These are phyloP conservation scores for Pinus taeda DNA, from an alignment of 75 land plant genomes.

Conservation along the genomic window DNA sequence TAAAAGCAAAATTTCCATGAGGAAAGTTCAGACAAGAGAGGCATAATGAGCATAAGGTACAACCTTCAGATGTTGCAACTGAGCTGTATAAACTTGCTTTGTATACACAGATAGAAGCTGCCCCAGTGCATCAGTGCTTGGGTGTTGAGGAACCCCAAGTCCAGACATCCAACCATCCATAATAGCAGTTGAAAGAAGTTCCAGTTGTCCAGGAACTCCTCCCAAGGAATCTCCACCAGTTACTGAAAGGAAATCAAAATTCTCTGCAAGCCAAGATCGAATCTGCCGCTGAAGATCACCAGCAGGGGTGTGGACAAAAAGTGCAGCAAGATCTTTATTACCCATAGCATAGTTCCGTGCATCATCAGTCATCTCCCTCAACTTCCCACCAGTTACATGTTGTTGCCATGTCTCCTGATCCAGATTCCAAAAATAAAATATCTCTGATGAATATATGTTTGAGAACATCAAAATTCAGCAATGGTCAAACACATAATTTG, in stretches of 20 bases:
- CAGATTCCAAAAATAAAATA: background rate
- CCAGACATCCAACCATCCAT: constrained; percentile 60
- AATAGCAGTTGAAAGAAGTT: constrained; percentile 45
- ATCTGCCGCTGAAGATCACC: constrained; percentile 54
- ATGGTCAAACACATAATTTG: background rate
- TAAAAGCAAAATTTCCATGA: background rate
- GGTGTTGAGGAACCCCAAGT: constrained; percentile 34
- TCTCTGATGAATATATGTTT: background rate
- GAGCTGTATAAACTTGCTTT: constrained; percentile 45
- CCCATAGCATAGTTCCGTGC: constrained; percentile 43
- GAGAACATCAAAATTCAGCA: background rate
- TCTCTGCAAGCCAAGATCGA: constrained; percentile 46
- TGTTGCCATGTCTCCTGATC: constrained; percentile 37
- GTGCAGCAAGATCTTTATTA: constrained; percentile 41
- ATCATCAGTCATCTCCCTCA: constrained; percentile 40
- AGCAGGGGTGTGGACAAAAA: constrained; percentile 55
- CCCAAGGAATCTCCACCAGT: constrained; percentile 36
- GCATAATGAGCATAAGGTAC: background rate
- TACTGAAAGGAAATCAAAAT: constrained; percentile 41
- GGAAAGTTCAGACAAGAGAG: background rate
- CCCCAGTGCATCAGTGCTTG: constrained; percentile 52
- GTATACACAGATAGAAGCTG: constrained; percentile 49
- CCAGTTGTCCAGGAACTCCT: constrained; percentile 32
- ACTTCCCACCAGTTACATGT: constrained; percentile 43
- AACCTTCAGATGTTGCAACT: constrained; percentile 49